A percentile compares a stretch with the other conserved stretches of the same genome.
These are phyloP conservation scores for Leccinellum albellum DNA, from an alignment of 768 basidiomycete genomes.

Conservation along the genomic window DNA sequence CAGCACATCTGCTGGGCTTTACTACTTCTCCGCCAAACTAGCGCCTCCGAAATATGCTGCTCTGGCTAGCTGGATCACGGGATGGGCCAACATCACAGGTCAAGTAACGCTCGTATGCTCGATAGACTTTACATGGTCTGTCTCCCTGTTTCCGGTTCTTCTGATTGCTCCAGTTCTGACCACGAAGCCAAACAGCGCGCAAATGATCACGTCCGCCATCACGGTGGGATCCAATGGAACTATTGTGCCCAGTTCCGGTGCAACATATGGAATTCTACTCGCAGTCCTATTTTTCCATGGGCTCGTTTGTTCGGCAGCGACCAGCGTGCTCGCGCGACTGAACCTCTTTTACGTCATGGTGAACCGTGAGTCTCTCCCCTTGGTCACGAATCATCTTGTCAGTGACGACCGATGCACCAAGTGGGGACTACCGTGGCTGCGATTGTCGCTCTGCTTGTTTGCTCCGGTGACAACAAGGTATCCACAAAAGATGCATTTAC, in stretches of 20 bases:
- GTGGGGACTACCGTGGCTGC: conserved; percentile 65
- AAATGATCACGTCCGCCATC: conserved; percentile 74
- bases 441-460: conserved; percentile 55
- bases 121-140: conserved; percentile 68
- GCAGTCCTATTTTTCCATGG: conserved; percentile 66
- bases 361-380: conserved; percentile 43
- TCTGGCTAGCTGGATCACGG: conserved; percentile 55
- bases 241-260: conserved; percentile 49
- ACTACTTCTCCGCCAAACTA: conserved; percentile 75
- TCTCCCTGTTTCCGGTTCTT: not conserved
- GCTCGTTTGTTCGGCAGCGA: conserved; percentile 68
- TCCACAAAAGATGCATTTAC: conserved; percentile 68
- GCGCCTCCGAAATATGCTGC: conserved; percentile 60
- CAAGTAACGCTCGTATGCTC: conserved; percentile 68
- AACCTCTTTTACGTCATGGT: conserved; percentile 66
- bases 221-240: conserved; percentile 55
- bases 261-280: conserved; percentile 65
- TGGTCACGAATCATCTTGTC: not conserved
- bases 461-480: conserved; percentile 53
- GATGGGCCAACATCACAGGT: conserved; percentile 74
- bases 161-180: not conserved
- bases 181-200: conserved; percentile 41
- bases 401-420: conserved; percentile 23
- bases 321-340: conserved; percentile 58
- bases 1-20: conserved; percentile 75